Conservation (phyloP, 75 land plant genomes). For the Pinus albicaulis region DNA sequence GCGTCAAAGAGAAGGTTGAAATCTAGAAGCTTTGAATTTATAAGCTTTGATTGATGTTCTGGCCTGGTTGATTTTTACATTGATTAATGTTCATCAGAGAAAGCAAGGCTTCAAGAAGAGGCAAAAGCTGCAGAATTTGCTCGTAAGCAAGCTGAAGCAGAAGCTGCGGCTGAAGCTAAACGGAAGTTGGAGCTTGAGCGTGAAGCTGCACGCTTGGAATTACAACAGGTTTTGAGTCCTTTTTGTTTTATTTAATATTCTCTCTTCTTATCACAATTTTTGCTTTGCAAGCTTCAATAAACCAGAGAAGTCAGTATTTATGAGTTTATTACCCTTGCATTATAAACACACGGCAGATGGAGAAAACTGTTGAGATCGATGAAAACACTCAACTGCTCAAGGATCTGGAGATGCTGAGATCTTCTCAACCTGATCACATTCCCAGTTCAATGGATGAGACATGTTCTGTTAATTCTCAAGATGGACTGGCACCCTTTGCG, state of each 20-base stretch:
- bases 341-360: slow-evolving; percentile 60
- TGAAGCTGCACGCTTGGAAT: slow-evolving; percentile 81
- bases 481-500: slow-evolving; percentile 51
- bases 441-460: slow-evolving; percentile 58
- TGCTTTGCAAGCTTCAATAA: neutral
- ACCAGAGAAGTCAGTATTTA: neutral
- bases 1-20: slow-evolving; percentile 43
- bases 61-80: neutral
- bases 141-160: slow-evolving; percentile 63
- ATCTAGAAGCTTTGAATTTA: neutral
- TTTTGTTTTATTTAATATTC: too few relatives aligned
- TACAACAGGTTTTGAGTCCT: slow-evolving; percentile 48
- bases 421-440: slow-evolving; percentile 53
- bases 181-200: slow-evolving; percentile 75
- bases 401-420: slow-evolving; percentile 82
- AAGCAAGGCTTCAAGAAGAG: slow-evolving; percentile 84
- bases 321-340: neutral
- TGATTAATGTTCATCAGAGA: slow-evolving; percentile 43
- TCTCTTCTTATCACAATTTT: neutral
- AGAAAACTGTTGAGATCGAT: slow-evolving; percentile 88
- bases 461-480: slow-evolving; percentile 56
- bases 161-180: slow-evolving; percentile 80
- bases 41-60: neutral
- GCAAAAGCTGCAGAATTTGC: slow-evolving; percentile 88
- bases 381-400: slow-evolving; percentile 65